Percentiles rank a stretch among this genome's conserved stretches.
Evolutionary conservation across 768 basidiomycete species (phyloP).

Genomic region (button mushroom (Agaricus bisporus)): DNA sequence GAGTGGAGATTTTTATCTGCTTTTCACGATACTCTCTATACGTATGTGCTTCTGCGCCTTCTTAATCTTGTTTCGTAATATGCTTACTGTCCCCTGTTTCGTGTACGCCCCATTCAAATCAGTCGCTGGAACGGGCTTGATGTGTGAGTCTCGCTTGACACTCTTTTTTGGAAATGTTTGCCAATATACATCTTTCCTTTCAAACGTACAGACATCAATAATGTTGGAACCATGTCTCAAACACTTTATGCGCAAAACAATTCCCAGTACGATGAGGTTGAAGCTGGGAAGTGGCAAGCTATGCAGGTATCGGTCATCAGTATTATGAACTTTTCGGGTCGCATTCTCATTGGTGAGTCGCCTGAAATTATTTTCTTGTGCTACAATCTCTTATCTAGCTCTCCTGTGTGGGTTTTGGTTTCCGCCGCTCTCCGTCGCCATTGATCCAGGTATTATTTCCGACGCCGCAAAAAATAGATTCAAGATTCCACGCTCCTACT

Average conservation of each 20-base stretch:
- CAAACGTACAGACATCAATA: slow-evolving; percentile 69
- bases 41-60: slow-evolving; percentile 32
- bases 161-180: neutral
- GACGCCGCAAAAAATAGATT: slow-evolving; percentile 57
- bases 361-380: neutral
- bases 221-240: slow-evolving; percentile 76
- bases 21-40: slow-evolving; percentile 51
- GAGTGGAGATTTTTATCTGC: slow-evolving; percentile 57
- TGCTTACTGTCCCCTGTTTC: neutral
- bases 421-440: neutral
- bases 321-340: slow-evolving; percentile 73
- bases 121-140: slow-evolving; percentile 78
- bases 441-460: slow-evolving; percentile 51
- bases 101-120: slow-evolving; percentile 2
- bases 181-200: neutral
- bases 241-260: slow-evolving; percentile 53
- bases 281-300: slow-evolving; percentile 72
- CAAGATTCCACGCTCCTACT: slow-evolving; percentile 59
- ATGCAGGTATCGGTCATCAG: slow-evolving; percentile 81
- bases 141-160: slow-evolving; percentile 50
- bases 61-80: neutral
- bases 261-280: slow-evolving; percentile 56
- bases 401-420: neutral
- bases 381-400: neutral
- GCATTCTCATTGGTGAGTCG: slow-evolving; percentile 63